Conservation (phyloP, 2,329 filamentous ascomycete genomes). For the Byssochlamys sp. region DNA sequence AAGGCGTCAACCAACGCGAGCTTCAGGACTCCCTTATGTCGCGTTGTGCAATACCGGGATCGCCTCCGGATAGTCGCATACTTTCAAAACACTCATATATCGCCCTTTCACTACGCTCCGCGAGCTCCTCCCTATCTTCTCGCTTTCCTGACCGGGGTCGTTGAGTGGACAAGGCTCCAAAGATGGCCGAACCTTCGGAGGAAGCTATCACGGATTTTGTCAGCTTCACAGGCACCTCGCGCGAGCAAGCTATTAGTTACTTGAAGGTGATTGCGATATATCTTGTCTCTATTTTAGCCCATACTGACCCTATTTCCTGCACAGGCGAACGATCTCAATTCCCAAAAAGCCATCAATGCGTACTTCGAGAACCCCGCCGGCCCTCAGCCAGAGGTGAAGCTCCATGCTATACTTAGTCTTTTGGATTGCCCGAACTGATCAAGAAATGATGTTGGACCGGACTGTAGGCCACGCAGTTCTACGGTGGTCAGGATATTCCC, state of each 20-base stretch:
- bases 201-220: constrained; percentile 33
- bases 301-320: not conserved
- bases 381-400: constrained; percentile 22
- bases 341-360: constrained; percentile 38
- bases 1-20: not conserved
- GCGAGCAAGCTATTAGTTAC: constrained; percentile 32
- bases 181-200: constrained; percentile 32
- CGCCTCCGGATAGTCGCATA: not conserved
- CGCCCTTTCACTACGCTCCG: not conserved
- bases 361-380: constrained; percentile 38
- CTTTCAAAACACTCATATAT: not conserved
- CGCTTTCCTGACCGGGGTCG: not conserved
- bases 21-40: not conserved
- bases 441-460: constrained; percentile 5
- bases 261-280: constrained; percentile 24
- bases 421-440: not conserved
- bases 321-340: constrained; percentile 37
- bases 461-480: not conserved
- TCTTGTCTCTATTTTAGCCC: not conserved
- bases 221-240: constrained; percentile 31
- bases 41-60: not conserved
- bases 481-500: constrained; percentile 16
- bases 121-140: not conserved
- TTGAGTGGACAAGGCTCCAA: not conserved
- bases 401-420: not conserved